Percentiles rank a stretch among this genome's conserved stretches.
Evolutionary conservation across 73 alveolate species (phyloP).

Genomic region (Blepharisma stoltei): DNA sequence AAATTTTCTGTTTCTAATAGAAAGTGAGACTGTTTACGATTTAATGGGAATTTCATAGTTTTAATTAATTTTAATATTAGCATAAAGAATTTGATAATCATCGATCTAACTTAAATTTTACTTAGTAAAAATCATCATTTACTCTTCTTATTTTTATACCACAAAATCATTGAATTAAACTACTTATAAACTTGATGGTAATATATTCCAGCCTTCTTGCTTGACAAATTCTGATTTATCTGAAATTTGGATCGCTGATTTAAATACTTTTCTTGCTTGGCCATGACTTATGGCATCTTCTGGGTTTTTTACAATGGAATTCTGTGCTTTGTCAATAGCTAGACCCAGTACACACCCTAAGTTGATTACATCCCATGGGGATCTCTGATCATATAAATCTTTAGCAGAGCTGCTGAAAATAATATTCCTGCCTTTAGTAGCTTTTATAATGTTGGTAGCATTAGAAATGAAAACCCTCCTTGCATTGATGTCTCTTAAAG

Average conservation of each 20-base stretch:
- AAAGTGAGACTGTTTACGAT: no score
- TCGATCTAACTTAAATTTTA: no score
- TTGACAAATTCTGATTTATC: background rate
- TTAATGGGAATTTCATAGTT: no score
- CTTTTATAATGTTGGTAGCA: constrained; percentile 50
- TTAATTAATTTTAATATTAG: no score
- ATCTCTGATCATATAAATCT: constrained; percentile 49
- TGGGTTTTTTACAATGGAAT: constrained; percentile 36
- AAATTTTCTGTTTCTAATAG: no score
- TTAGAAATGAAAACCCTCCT: constrained; percentile 56
- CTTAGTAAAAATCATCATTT: no score
- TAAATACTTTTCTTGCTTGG: constrained; percentile 53
- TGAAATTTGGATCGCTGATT: constrained; percentile 39
- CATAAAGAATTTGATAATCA: no score
- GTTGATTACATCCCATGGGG: constrained; percentile 58
- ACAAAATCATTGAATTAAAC: no score
- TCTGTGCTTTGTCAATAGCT: constrained; percentile 43
- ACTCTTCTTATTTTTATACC: no score
- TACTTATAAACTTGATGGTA: no score
- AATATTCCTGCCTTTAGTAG: constrained; percentile 53
- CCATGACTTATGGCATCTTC: constrained; percentile 55
- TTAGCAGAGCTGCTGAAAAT: constrained; percentile 45
- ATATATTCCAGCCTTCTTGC: background rate
- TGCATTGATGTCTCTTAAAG: constrained; percentile 43
- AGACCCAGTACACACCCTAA: constrained; percentile 48